Evolutionary conservation across 176 grass and related monocot genomes (phyloP).

Genomic region (Carex kokanica): DNA sequence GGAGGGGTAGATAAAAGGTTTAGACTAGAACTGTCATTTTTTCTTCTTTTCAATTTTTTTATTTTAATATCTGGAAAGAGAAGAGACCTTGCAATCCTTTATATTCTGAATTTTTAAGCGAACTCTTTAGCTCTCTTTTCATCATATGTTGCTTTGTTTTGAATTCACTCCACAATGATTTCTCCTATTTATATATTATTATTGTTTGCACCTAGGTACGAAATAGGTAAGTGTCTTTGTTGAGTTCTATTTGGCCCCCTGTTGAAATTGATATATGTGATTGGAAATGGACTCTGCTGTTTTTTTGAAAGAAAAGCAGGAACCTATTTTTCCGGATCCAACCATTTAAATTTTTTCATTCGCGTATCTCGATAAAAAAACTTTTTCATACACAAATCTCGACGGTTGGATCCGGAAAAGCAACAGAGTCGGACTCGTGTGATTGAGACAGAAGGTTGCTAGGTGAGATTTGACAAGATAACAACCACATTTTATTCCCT

Average conservation of each 20-base stretch:
- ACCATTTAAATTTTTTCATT: too few species aligned
- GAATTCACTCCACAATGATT: slow-evolving; percentile 94
- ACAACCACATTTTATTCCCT: neutral
- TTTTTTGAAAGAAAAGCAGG: too few species aligned
- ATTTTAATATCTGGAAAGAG: slow-evolving; percentile 24
- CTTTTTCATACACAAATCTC: too few species aligned
- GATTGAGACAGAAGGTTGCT: neutral
- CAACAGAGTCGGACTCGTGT: too few species aligned
- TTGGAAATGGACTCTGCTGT: too few species aligned
- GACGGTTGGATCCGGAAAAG: too few species aligned
- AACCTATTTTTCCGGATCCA: too few species aligned
- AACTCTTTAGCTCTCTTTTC: slow-evolving; percentile 31
- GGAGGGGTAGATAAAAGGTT: slow-evolving; percentile 17
- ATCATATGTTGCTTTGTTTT: slow-evolving; percentile 61
- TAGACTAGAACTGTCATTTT: slow-evolving; percentile 1
- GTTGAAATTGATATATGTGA: slow-evolving; percentile 8
- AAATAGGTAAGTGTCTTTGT: neutral
- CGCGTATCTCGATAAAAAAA: too few species aligned
- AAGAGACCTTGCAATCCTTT: slow-evolving; percentile 25
- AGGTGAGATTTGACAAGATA: slow-evolving; percentile 12
- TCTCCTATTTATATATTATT: slow-evolving; percentile 26
- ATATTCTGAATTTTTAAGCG: slow-evolving; percentile 48
- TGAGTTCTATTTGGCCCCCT: neutral
- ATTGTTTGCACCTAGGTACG: neutral
- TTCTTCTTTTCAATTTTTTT: slow-evolving; percentile 28